Evolutionary conservation across 768 basidiomycete species (phyloP).

Genomic region (Tulasnella sp.): DNA sequence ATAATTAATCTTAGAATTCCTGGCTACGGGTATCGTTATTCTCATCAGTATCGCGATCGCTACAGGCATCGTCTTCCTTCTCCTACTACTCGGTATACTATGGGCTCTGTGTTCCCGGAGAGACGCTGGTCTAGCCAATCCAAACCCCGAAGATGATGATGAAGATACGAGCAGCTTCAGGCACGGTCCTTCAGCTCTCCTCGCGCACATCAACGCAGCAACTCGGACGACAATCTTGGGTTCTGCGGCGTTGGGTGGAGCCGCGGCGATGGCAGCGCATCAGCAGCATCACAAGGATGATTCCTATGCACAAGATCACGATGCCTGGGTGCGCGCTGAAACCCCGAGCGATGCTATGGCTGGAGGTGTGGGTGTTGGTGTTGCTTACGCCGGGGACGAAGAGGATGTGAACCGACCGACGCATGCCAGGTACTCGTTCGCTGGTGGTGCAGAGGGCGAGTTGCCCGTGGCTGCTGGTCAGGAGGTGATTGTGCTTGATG

Average conservation of each 20-base stretch:
- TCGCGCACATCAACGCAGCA: slow-evolving; percentile 86
- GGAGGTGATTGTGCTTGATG: slow-evolving; percentile 68
- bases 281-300: slow-evolving; percentile 23
- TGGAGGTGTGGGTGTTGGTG: slow-evolving; percentile 28
- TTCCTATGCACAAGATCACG: slow-evolving; percentile 48
- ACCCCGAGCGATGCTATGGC: slow-evolving; percentile 63
- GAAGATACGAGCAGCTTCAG: slow-evolving; percentile 63
- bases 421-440: slow-evolving; percentile 75
- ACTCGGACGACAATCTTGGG: slow-evolving; percentile 76
- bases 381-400: slow-evolving; percentile 38
- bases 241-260: slow-evolving; percentile 27
- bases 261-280: slow-evolving; percentile 22
- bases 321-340: slow-evolving; percentile 68
- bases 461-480: slow-evolving; percentile 55
- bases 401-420: slow-evolving; percentile 58
- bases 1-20: slow-evolving; percentile 47
- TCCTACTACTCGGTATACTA: slow-evolving; percentile 74
- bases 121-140: slow-evolving; percentile 53
- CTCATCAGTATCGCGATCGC: slow-evolving; percentile 95
- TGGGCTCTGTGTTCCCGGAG: slow-evolving; percentile 81
- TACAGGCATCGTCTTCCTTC: slow-evolving; percentile 83
- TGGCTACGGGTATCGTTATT: slow-evolving; percentile 88
- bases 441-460: slow-evolving; percentile 69
- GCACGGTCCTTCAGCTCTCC: slow-evolving; percentile 74
- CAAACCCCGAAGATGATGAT: slow-evolving; percentile 46